These are phyloP conservation scores for Rutstroemia sp. DNA, from an alignment of 2,329 filamentous ascomycete genomes.

Conservation along the genomic window DNA sequence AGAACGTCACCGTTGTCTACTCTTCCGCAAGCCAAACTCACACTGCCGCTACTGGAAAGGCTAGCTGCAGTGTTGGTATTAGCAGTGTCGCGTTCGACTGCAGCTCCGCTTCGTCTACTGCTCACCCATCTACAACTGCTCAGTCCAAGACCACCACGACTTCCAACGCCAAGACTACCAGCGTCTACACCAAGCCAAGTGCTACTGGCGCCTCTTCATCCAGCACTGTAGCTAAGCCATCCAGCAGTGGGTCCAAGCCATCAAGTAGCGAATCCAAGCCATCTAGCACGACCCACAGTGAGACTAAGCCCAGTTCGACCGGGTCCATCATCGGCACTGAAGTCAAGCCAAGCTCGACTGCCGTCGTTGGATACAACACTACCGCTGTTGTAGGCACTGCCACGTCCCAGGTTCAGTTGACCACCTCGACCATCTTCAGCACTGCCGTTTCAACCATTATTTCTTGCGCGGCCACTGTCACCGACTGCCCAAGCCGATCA, in stretches of 20 bases:
- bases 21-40: slow-evolving; percentile 32
- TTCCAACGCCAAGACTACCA: background rate
- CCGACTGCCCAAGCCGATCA: slow-evolving; percentile 42
- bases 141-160: background rate
- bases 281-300: background rate
- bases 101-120: slow-evolving; percentile 28
- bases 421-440: slow-evolving; percentile 42
- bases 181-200: background rate
- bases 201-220: background rate
- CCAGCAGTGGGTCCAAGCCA: background rate
- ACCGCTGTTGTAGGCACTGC: background rate
- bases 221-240: background rate
- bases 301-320: background rate
- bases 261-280: background rate
- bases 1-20: slow-evolving; percentile 65
- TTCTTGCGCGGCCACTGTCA: slow-evolving; percentile 38
- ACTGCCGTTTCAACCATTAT: slow-evolving; percentile 45
- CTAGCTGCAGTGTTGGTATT: slow-evolving; percentile 63
- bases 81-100: slow-evolving; percentile 74
- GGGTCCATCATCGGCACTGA: slow-evolving; percentile 2
- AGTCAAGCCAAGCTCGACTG: background rate
- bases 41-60: slow-evolving; percentile 46
- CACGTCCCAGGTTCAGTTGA: background rate
- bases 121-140: slow-evolving; percentile 12
- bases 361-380: background rate